These are phyloP conservation scores for Aspergillus indologenus DNA, from an alignment of 495 filamentous ascomycete genomes.

Conservation along the genomic window DNA sequence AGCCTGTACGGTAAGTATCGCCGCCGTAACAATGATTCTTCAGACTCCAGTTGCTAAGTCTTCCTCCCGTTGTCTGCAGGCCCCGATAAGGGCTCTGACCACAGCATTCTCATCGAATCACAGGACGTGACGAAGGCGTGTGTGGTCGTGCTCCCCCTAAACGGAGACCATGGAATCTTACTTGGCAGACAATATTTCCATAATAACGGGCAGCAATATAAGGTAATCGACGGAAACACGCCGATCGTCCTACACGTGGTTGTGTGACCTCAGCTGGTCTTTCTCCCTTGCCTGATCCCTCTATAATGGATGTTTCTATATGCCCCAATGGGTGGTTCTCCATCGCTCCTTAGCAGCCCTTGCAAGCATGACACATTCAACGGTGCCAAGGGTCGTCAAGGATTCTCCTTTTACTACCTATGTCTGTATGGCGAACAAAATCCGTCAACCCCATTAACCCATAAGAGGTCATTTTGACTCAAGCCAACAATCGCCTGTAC, in stretches of 20 bases:
- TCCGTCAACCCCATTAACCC: neutral
- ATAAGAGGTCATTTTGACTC: too few relatives aligned
- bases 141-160: neutral
- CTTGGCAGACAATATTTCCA: slow-evolving; percentile 1
- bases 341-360: neutral
- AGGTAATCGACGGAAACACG: neutral
- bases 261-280: neutral
- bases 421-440: too few relatives aligned
- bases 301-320: neutral
- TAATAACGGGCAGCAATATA: neutral
- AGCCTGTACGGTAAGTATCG: neutral
- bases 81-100: neutral
- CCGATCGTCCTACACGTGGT: neutral
- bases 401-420: too few relatives aligned
- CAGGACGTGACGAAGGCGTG: neutral
- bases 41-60: slow-evolving; percentile 3
- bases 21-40: neutral
- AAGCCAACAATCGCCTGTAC: slow-evolving; percentile 1
- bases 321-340: neutral
- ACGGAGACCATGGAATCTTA: neutral
- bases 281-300: neutral
- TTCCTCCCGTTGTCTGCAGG: slow-evolving; percentile 8
- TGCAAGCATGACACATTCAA: neutral
- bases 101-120: neutral
- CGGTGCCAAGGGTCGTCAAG: too few relatives aligned